A percentile compares a stretch with the other conserved stretches of the same genome.
These are phyloP conservation scores for Pseudomicrostroma phylloplanum DNA, from an alignment of 1,284 basidiomycete genomes.

Conservation along the genomic window DNA sequence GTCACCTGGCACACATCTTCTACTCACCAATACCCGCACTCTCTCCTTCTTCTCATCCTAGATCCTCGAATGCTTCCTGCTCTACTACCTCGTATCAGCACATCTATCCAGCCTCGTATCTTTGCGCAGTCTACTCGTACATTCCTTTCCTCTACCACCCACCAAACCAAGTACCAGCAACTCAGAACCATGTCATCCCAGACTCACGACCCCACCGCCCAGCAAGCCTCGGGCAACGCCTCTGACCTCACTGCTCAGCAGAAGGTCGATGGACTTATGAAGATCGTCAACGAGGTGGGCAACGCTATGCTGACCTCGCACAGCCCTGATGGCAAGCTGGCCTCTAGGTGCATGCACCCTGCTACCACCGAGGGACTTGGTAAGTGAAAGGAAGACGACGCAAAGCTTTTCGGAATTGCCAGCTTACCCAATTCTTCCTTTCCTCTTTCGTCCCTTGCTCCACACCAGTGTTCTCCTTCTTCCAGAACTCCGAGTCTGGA, in stretches of 20 bases:
- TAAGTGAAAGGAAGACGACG: constrained; percentile 12
- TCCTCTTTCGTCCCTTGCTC: background rate
- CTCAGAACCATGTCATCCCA: background rate
- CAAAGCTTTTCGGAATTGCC: too few species aligned
- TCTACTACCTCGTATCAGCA: too few species aligned
- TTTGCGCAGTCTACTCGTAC: background rate
- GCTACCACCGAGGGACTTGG: constrained; percentile 57
- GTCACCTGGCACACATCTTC: too few species aligned
- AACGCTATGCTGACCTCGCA: constrained; percentile 72
- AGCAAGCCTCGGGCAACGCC: constrained; percentile 5
- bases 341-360: constrained; percentile 77
- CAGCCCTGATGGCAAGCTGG: constrained; percentile 66
- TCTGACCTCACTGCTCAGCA: background rate
- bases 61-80: too few species aligned
- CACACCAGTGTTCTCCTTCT: constrained; percentile 25
- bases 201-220: constrained; percentile 7
- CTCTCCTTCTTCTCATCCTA: too few species aligned
- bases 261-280: constrained; percentile 17
- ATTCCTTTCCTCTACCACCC: background rate
- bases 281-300: constrained; percentile 31
- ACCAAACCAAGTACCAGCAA: background rate
- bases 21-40: too few species aligned
- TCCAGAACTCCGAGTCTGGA: constrained; percentile 37
- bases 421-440: too few species aligned
- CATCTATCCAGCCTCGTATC: too few species aligned